Evolutionary conservation across 2,329 filamentous ascomycete genomes (phyloP), one percentile per base, ranked within the genome.

Genomic region (Ascochyta koolunga): DNA sequence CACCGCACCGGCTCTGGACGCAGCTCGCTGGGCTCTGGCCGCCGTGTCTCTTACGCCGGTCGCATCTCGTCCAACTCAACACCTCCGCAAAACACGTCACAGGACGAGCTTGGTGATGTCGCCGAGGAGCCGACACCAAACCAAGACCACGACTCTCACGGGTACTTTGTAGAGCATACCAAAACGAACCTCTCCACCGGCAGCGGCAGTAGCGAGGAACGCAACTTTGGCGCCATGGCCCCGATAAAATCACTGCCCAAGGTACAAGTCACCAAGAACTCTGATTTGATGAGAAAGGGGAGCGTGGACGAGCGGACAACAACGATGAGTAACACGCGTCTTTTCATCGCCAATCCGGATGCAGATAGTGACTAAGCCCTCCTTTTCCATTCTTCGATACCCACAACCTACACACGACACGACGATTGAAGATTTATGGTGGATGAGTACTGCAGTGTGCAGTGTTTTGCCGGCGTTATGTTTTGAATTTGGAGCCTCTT

Each of bases 341-440:
- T 96, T 54, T 95, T 90, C 74, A 92, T 96, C 69, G 91, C 91
- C 65, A 96, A 96, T 75, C 91, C 91, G 16, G 91, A 95, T 74
- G 84, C 78, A 8, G 52, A 56, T 56, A 80, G 78, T 66, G 78
- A 81, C 62, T 80, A 25, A 48, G 36, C 41, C 25, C 44, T 50
- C 33, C 47, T 44, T 57, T 56, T 56, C 47, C 53, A 50, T 67
- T 65, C 65, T 67, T 63, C 64, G 68, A 72, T 72, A 71, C 69
- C 69, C 69, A 64, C 58, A 47, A 44, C 40, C 45, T 45, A 54
- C 45, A 39, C 40, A 54, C 35, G 45, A 54, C 35, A 54, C 45
- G 40, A 54, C 27, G 51, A 54, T 49, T 54, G 45, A 54, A 54
- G 51, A 54, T 45, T 54, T 49, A 54, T n/a, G 50, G 50, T 22